Percentiles rank a stretch among this genome's conserved stretches.
Conservation (phyloP, 2,329 filamentous ascomycete genomes). For the Triangularia verruculosa region DNA sequence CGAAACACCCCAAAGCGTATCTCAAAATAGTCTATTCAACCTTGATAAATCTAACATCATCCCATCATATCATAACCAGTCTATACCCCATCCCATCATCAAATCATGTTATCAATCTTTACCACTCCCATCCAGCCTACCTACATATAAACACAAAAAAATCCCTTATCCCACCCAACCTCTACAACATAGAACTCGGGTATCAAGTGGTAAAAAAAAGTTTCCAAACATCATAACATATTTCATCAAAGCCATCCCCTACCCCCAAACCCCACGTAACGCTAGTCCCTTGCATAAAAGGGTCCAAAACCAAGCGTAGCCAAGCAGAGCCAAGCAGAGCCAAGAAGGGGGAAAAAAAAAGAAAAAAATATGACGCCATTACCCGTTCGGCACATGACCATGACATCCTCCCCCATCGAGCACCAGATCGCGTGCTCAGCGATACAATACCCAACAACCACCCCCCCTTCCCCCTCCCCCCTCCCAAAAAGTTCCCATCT, state of each 20-base stretch:
- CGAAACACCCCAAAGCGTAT: no score
- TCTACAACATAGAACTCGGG: not conserved
- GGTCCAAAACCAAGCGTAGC: no score
- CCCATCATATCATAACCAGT: no score
- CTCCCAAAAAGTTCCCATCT: no score
- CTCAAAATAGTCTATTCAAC: no score
- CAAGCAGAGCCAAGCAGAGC: not conserved
- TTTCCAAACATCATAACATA: not conserved
- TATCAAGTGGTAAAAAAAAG: not conserved
- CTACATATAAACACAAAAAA: not conserved
- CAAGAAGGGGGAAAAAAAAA: not conserved
- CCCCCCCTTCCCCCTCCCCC: no score
- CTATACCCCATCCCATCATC: no score
- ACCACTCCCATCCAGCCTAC: not conserved
- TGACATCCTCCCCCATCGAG: not conserved
- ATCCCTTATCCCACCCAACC: not conserved
- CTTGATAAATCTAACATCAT: no score
- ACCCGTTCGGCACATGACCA: not conserved
- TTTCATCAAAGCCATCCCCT: not conserved
- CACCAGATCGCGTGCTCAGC: not conserved
- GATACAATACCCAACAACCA: not conserved
- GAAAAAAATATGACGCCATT: not conserved
- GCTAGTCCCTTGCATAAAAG: no score
- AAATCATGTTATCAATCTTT: not conserved
- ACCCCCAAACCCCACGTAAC: no score